Conservation (phyloP, 129 eudicot genomes). For the Tagetes erecta region DNA sequence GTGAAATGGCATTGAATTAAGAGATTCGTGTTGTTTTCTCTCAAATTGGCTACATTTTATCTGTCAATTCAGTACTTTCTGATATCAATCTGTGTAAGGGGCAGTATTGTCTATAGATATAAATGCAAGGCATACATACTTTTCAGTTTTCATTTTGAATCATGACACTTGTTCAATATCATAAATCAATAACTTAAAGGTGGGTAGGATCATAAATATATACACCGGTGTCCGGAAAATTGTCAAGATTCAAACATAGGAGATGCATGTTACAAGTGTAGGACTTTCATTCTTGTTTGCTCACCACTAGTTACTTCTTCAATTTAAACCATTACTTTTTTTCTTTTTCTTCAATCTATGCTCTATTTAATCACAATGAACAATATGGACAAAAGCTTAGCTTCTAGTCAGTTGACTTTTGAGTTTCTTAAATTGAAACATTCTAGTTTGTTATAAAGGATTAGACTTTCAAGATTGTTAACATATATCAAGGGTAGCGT, state of each 20-base stretch:
- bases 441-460: constrained; percentile 20
- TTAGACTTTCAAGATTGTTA: constrained; percentile 27
- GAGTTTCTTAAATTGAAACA: constrained; percentile 16
- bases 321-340: neutral
- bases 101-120: constrained; percentile 32
- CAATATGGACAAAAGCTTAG: constrained; percentile 19
- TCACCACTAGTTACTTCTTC: neutral
- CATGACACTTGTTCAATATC: constrained; percentile 35
- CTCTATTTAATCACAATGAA: neutral
- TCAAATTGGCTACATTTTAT: constrained; percentile 29
- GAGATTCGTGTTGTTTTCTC: constrained; percentile 33
- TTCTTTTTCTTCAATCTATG: neutral
- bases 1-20: constrained; percentile 37
- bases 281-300: constrained; percentile 13
- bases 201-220: constrained; percentile 44
- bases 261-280: constrained; percentile 3
- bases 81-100: constrained; percentile 32
- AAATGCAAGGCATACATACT: constrained; percentile 37
- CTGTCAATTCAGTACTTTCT: constrained; percentile 32
- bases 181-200: constrained; percentile 37
- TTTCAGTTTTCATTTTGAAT: constrained; percentile 33
- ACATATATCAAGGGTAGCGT: neutral
- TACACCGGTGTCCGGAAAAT: constrained; percentile 14
- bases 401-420: constrained; percentile 31
- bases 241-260: constrained; percentile 25